These are phyloP conservation scores for Skeletonema menzelii DNA, from an alignment of 108 stramenopile genomes.

Conservation along the genomic window DNA sequence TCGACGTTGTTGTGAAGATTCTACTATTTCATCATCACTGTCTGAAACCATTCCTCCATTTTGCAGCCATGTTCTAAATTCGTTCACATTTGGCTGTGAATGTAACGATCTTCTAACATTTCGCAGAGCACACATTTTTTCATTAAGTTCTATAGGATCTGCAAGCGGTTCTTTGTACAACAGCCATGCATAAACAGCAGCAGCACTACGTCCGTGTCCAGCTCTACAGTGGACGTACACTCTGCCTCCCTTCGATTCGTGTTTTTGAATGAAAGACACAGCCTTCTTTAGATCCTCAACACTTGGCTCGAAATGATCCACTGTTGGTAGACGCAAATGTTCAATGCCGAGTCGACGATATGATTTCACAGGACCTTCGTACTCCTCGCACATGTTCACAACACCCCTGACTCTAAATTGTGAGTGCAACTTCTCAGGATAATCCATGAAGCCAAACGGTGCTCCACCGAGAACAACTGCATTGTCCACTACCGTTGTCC, in stretches of 20 bases:
- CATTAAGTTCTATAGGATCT: constrained; percentile 68
- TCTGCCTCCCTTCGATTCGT: constrained; percentile 48
- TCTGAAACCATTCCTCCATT: constrained; percentile 28
- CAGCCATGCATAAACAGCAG: constrained; percentile 81
- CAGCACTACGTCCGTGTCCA: constrained; percentile 84
- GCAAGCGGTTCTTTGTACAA: constrained; percentile 52
- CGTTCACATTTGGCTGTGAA: constrained; percentile 71
- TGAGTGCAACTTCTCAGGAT: constrained; percentile 61
- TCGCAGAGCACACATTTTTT: constrained; percentile 58
- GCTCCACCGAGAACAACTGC: constrained; percentile 83
- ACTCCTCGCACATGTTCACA: constrained; percentile 88
- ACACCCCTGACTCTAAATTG: constrained; percentile 71
- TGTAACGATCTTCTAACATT: constrained; percentile 71
- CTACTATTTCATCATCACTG: constrained; percentile 14
- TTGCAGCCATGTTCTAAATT: constrained; percentile 54
- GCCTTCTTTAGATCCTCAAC: constrained; percentile 70
- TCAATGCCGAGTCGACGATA: constrained; percentile 75
- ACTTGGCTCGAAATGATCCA: constrained; percentile 86
- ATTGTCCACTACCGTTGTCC: constrained; percentile 75
- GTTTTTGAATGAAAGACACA: constrained; percentile 69
- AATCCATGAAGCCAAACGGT: constrained; percentile 65
- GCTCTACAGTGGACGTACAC: constrained; percentile 90
- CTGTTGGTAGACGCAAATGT: constrained; percentile 73
- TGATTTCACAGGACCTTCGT: constrained; percentile 58
- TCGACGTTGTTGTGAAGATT: background rate